Percentiles rank a stretch among this genome's conserved stretches.
Conservation (phyloP, 1,284 basidiomycete species). For the Ganoderma resinaceum region DNA sequence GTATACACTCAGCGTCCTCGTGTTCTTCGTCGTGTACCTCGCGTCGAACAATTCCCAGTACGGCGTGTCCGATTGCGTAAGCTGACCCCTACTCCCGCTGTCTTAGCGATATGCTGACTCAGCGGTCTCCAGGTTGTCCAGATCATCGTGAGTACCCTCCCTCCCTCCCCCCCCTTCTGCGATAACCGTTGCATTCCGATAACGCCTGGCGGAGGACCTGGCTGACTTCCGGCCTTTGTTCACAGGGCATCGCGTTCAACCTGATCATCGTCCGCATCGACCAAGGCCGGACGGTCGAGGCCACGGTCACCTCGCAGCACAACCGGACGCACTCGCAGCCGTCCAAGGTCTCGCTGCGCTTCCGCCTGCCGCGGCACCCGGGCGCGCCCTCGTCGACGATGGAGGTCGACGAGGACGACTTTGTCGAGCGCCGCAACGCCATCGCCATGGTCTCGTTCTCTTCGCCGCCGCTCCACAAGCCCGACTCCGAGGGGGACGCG, state of each 20-base stretch:
- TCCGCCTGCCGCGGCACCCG: background rate
- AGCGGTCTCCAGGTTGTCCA: constrained; percentile 7
- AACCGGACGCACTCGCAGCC: background rate
- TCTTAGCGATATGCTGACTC: background rate
- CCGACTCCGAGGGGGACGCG: background rate
- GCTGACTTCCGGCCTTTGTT: background rate
- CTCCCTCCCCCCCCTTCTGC: too few relatives aligned
- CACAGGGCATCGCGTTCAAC: background rate
- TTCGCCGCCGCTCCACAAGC: background rate
- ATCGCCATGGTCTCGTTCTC: background rate
- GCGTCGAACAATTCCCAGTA: constrained; percentile 12
- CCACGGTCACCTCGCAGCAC: background rate
- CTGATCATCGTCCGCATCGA: background rate
- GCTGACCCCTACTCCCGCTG: background rate
- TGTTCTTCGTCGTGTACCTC: constrained; percentile 6
- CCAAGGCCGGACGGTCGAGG: background rate
- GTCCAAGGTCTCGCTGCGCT: background rate
- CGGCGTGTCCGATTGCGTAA: constrained; percentile 11
- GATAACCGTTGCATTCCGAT: too few relatives aligned
- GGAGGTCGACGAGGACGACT: background rate
- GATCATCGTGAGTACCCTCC: constrained; percentile 7
- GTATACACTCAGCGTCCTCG: constrained; percentile 13
- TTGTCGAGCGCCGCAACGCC: background rate
- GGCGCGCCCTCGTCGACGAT: background rate
- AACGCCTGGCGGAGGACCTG: too few relatives aligned